Evolutionary conservation across 331 rosid species (phyloP), one percentile per base, ranked within the genome.

Genomic region (Quercus lobata): DNA sequence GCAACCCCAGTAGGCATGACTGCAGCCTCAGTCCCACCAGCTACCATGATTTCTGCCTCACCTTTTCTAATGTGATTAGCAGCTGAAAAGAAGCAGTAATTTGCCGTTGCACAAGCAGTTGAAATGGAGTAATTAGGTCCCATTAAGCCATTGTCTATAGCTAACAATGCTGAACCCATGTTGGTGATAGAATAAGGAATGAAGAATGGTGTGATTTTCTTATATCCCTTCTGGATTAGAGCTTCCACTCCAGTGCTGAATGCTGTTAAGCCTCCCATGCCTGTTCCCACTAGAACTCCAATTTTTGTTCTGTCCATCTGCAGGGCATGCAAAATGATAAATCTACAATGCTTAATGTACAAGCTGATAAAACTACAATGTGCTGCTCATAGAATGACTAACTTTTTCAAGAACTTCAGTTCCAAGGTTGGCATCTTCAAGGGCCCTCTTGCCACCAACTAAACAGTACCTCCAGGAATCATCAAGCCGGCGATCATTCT

Each of bases 91-190:
- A 88, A 88, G 86, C 94, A 90, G 83, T 81, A 88, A 55, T 90
- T 90, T 72, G 90, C 89, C 0, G 94, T 86, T 46, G 92, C 92
- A 83, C 94, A 90, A 55, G 94, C 94, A 8, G 94, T 87, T 2
- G 94, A 90, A 76, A 90, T 90, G 61, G 92, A 88, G 82, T 88
- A 90, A 75, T 85, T 88, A n/a, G 94, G 92, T 15, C 92, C 95
- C 95, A 88, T 89, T 53, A 89, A 80, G 25, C 92, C 95, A 3
- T 90, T 84, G 76, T 91, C 95, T 30, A 87, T 91, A 3, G 95
- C 95, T 76, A 91, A 81, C 86, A 91, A 83, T 29, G 92, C 92
- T 19, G 93, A 89, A 52, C 92, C 92, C 95, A 87, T 91, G 78
- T 91, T 91, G 79, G 91, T 83, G 57, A 87, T 83, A 21, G 90